phyloP scores from a whole-genome alignment of 768 basidiomycete species.

The Tremella mesenterica region DNA sequence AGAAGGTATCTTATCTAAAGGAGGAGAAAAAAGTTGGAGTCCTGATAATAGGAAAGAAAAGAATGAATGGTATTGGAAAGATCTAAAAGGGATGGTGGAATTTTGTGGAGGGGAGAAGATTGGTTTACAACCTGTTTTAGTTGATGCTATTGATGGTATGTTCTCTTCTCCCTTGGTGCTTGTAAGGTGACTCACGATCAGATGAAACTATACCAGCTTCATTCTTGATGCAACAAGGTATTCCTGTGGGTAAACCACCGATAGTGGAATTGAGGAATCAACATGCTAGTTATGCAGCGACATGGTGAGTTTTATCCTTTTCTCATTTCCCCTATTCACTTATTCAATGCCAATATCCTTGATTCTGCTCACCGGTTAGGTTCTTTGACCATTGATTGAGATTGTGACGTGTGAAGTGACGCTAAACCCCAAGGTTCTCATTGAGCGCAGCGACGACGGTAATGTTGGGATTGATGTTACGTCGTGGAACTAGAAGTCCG shows the following conservation, averaged over 20 bases:
- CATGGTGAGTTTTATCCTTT: slow-evolving; percentile 57
- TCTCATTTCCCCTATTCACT: background rate
- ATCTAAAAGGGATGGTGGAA: slow-evolving; percentile 70
- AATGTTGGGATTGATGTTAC: slow-evolving; percentile 51
- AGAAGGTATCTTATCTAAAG: slow-evolving; percentile 73
- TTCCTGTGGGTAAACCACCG: slow-evolving; percentile 75
- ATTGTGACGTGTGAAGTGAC: background rate
- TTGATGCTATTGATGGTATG: slow-evolving; percentile 84
- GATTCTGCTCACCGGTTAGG: background rate
- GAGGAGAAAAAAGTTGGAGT: slow-evolving; percentile 64
- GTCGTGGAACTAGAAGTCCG: slow-evolving; percentile 14
- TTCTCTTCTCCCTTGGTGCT: background rate
- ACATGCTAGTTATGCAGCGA: slow-evolving; percentile 88
- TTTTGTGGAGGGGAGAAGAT: slow-evolving; percentile 63
- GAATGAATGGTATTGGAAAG: slow-evolving; percentile 87
- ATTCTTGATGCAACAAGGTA: slow-evolving; percentile 52
- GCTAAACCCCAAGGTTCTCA: slow-evolving; percentile 91
- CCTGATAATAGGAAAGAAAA: slow-evolving; percentile 74
- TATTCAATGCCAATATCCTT: background rate
- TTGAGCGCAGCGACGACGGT: slow-evolving; percentile 72
- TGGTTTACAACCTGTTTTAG: slow-evolving; percentile 73
- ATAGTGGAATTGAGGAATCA: slow-evolving; percentile 83
- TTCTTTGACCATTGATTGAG: no score
- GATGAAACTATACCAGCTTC: slow-evolving; percentile 54
- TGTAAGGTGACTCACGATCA: slow-evolving; percentile 39